Conservation (phyloP, 805 yeast species). For the Naumovozyma castellii region DNA sequence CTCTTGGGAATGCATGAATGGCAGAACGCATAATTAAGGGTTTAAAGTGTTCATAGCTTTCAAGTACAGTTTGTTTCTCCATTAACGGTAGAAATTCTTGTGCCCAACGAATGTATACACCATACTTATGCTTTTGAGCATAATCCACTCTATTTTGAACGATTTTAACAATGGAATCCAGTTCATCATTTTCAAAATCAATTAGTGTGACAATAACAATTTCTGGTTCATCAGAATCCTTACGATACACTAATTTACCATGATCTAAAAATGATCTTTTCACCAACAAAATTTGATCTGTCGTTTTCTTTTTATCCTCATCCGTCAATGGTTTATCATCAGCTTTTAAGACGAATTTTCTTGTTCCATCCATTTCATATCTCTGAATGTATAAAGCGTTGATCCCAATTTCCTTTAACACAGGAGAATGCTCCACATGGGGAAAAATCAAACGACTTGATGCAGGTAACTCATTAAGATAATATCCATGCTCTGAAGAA, state of each 20-base stretch:
- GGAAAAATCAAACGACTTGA: slow-evolving; percentile 54
- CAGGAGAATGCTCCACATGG: slow-evolving; percentile 60
- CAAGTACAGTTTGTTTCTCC: slow-evolving; percentile 34
- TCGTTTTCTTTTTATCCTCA: slow-evolving; percentile 24
- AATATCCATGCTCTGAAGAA: slow-evolving; percentile 36
- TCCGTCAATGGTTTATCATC: slow-evolving; percentile 36
- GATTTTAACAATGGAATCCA: slow-evolving; percentile 51
- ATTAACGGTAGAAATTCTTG: slow-evolving; percentile 70
- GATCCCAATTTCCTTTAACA: slow-evolving; percentile 47
- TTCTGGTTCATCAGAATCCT: slow-evolving; percentile 39
- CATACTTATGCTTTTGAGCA: slow-evolving; percentile 73
- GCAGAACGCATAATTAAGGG: slow-evolving; percentile 58
- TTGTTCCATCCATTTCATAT: slow-evolving; percentile 37
- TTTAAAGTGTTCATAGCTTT: slow-evolving; percentile 19
- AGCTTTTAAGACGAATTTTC: slow-evolving; percentile 29
- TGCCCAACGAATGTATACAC: slow-evolving; percentile 73
- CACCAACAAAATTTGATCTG: slow-evolving; percentile 34
- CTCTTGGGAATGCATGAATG: slow-evolving; percentile 83
- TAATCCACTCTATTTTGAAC: slow-evolving; percentile 85
- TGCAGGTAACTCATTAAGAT: slow-evolving; percentile 38
- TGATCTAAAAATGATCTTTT: slow-evolving; percentile 54
- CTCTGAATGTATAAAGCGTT: slow-evolving; percentile 42
- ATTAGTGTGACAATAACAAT: slow-evolving; percentile 69
- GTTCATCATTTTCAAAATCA: slow-evolving; percentile 59
- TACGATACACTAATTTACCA: slow-evolving; percentile 43